phyloP scores from a whole-genome alignment of 1,284 basidiomycete species.

The Ganoderma meredithae region DNA sequence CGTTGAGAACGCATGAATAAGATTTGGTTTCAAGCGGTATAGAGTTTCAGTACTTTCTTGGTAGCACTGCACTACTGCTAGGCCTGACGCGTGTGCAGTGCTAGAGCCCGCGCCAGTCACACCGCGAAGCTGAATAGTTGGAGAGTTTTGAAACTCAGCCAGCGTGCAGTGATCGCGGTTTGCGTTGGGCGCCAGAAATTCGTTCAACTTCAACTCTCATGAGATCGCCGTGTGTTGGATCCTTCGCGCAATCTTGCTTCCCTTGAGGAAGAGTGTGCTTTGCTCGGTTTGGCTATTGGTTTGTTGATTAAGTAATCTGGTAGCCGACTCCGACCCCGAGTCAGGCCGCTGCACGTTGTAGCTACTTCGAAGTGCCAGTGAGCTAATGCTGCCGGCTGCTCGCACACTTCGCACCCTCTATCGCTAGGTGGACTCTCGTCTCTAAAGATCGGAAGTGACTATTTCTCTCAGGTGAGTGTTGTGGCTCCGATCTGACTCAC shows the following conservation, averaged over 20 bases:
- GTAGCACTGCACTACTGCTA: no score
- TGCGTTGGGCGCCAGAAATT: no score
- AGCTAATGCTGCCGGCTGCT: background rate
- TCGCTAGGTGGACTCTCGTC: background rate
- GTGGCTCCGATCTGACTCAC: background rate
- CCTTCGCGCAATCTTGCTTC: no score
- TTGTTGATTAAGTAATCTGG: background rate
- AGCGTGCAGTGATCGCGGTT: no score
- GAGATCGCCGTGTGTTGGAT: no score
- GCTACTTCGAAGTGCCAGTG: background rate
- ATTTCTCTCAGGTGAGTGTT: background rate
- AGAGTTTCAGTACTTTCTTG: background rate
- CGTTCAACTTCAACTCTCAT: no score
- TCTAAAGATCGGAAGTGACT: background rate
- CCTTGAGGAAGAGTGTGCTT: background rate
- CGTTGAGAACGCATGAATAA: background rate
- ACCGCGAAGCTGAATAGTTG: no score
- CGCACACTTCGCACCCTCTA: background rate
- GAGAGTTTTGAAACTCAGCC: no score
- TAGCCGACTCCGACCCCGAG: background rate
- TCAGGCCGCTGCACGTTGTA: background rate
- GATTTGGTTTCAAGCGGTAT: background rate
- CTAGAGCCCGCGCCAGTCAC: no score
- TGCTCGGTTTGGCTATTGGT: background rate
- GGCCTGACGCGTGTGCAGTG: no score